These are phyloP conservation scores for Haberlea rhodopensis DNA, from an alignment of 257 asterid genomes.

Conservation along the genomic window DNA sequence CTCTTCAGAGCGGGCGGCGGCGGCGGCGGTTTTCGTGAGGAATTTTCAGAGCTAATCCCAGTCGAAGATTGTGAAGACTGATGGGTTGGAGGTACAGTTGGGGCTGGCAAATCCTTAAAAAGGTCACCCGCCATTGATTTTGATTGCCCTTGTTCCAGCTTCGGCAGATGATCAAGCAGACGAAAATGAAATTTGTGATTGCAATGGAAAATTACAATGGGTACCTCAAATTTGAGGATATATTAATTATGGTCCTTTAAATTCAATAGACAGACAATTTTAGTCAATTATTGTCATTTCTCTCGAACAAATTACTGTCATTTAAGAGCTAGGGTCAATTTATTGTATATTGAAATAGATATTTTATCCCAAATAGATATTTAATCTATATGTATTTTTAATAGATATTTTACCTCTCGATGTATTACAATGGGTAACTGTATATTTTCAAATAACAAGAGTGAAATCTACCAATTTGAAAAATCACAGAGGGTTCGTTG, in stretches of 20 bases:
- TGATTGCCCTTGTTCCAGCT: background rate
- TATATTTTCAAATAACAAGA: no score
- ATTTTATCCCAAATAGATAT: no score
- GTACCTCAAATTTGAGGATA: background rate
- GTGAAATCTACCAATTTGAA: no score
- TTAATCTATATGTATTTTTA: no score
- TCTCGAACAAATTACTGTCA: no score
- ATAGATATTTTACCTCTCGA: no score
- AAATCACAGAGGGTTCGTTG: no score
- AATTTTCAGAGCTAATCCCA: background rate
- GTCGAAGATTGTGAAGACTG: conserved; percentile 23
- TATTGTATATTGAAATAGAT: no score
- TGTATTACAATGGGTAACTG: no score
- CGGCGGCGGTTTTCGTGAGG: background rate
- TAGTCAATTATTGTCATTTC: no score
- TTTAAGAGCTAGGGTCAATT: no score
- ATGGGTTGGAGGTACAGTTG: conserved; percentile 20
- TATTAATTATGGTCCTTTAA: background rate
- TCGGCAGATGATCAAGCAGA: background rate
- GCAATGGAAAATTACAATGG: background rate
- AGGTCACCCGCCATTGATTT: conserved; percentile 43
- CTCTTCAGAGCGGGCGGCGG: conserved; percentile 11
- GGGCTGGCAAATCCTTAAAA: conserved; percentile 48
- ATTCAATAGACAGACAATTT: background rate
- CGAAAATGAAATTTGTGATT: background rate